Conservation (phyloP, 345 rosid genomes). For the Camelina laxa region DNA sequence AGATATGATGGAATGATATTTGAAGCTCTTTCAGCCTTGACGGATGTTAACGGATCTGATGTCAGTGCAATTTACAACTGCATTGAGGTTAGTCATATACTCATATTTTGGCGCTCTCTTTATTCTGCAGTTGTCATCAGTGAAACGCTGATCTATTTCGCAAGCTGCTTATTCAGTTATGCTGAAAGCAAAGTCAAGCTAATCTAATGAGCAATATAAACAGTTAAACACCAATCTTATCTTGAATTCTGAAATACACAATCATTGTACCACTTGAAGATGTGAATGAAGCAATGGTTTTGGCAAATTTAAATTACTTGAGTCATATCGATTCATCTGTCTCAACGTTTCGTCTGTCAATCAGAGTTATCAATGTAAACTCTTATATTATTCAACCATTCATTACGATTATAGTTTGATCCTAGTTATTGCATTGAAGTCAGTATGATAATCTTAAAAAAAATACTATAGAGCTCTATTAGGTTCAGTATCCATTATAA, state of each 20-base stretch:
- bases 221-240: background rate
- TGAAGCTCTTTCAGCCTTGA: slow-evolving; percentile 71
- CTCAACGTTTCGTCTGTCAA: background rate
- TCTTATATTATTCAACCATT: background rate
- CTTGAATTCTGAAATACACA: slow-evolving; percentile 9
- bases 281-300: slow-evolving; percentile 8
- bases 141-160: background rate
- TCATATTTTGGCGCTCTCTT: slow-evolving; percentile 26
- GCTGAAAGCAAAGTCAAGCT: slow-evolving; percentile 3
- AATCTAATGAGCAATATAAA: slow-evolving; percentile 10
- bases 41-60: slow-evolving; percentile 61
- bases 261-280: slow-evolving; percentile 19
- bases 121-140: slow-evolving; percentile 8
- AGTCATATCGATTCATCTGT: background rate
- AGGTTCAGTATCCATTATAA: slow-evolving; percentile 7
- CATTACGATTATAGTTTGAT: slow-evolving; percentile 3
- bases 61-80: slow-evolving; percentile 58
- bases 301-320: slow-evolving; percentile 2
- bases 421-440: slow-evolving; percentile 7
- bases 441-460: slow-evolving; percentile 12
- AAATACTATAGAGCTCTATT: background rate
- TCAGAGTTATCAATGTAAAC: slow-evolving; percentile 6
- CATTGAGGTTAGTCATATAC: slow-evolving; percentile 67
- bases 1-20: slow-evolving; percentile 72
- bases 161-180: slow-evolving; percentile 15